Evolutionary conservation across 83 land plant genomes (phyloP).

Genomic region (Picea mariana): DNA sequence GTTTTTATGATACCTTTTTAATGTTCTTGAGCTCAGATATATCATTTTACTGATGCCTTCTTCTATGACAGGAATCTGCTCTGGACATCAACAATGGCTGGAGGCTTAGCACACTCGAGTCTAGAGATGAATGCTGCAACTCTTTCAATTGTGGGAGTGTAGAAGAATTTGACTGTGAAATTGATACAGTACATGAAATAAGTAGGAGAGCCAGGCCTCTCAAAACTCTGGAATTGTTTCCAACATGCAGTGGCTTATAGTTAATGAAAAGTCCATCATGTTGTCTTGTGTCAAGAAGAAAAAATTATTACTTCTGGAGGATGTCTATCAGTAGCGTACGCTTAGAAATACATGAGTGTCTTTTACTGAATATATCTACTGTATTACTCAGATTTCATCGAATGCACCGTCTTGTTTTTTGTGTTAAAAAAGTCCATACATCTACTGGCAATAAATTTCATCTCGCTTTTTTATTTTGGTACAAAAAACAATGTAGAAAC

Average conservation of each 20-base stretch:
- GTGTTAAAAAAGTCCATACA: too few species aligned
- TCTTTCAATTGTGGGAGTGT: slow-evolving; percentile 1
- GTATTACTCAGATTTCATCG: too few species aligned
- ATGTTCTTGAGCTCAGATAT: neutral
- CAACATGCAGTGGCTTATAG: slow-evolving; percentile 10
- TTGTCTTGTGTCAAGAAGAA: too few species aligned
- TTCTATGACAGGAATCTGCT: neutral
- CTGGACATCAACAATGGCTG: neutral
- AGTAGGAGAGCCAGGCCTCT: neutral
- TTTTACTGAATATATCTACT: too few species aligned
- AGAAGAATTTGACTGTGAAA: neutral
- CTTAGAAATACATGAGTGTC: too few species aligned
- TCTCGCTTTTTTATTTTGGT: too few species aligned
- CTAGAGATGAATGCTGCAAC: neutral
- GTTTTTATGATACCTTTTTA: neutral
- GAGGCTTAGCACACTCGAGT: neutral
- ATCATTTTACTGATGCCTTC: neutral
- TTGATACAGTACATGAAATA: neutral
- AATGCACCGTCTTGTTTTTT: too few species aligned
- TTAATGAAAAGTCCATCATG: too few species aligned
- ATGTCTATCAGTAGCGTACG: too few species aligned
- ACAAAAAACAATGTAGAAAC: too few species aligned
- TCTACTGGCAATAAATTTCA: too few species aligned
- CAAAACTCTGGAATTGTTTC: slow-evolving; percentile 8
- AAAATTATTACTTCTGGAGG: too few species aligned